phyloP scores from a whole-genome alignment of 225 moss, liverwort and hornwort species.

The Polytrichum formosum region DNA sequence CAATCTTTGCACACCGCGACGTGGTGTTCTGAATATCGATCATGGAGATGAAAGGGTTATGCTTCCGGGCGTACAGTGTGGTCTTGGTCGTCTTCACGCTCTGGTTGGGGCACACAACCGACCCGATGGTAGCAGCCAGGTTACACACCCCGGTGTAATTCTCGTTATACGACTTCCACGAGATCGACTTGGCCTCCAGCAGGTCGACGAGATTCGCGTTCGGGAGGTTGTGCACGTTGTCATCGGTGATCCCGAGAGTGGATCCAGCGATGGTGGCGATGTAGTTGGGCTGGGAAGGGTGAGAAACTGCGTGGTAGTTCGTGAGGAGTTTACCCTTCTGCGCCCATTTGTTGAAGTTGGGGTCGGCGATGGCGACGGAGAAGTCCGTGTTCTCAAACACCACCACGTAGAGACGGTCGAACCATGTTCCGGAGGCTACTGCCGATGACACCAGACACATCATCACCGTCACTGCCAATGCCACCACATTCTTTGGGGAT shows the following conservation, averaged over 20 bases:
- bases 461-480: no score
- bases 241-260: not conserved
- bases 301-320: conserved; percentile 3
- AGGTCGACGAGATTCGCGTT: not conserved
- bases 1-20: conserved; percentile 1
- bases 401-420: not conserved
- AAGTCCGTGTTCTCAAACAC: conserved; percentile 5
- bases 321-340: conserved; percentile 6
- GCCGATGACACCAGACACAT: conserved; percentile 2
- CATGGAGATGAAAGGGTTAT: conserved; percentile 9
- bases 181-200: not conserved
- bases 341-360: conserved; percentile 2
- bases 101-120: conserved; percentile 7
- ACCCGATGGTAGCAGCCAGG: conserved; percentile 6
- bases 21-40: not conserved
- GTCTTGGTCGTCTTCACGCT: not conserved
- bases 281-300: conserved; percentile 7
- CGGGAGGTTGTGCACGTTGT: conserved; percentile 3
- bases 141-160: conserved; percentile 1
- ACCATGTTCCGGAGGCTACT: not conserved
- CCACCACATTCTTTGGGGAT: no score
- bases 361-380: conserved; percentile 2
- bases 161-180: conserved; percentile 2
- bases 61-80: conserved; percentile 1
- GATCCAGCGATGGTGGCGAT: conserved; percentile 5